Percentiles rank a stretch among this genome's conserved stretches.
Evolutionary conservation across 768 basidiomycete species (phyloP).

Genomic region (Termitomyces sp.): DNA sequence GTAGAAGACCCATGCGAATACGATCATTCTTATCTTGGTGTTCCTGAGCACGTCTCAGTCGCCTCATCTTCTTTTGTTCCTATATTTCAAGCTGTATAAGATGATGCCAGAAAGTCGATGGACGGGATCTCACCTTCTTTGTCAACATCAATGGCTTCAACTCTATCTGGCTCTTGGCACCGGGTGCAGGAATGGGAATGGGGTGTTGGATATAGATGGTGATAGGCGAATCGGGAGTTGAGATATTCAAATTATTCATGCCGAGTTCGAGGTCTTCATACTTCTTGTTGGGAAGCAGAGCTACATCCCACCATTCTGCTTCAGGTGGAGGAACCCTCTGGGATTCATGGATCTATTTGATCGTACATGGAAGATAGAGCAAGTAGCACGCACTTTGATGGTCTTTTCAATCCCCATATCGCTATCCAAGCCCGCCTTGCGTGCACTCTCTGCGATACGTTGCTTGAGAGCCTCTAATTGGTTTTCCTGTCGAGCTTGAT

Average conservation of each 20-base stretch:
- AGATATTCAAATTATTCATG: conserved; percentile 55
- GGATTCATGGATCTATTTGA: not conserved
- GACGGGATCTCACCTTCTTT: conserved; percentile 57
- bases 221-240: conserved; percentile 66
- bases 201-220: conserved; percentile 95
- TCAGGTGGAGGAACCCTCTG: conserved; percentile 84
- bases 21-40: conserved; percentile 93
- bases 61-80: conserved; percentile 98
- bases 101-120: not conserved
- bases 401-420: conserved; percentile 90
- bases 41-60: conserved; percentile 81
- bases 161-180: conserved; percentile 75
- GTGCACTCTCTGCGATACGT: conserved; percentile 87
- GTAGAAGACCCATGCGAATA: conserved; percentile 92
- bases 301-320: conserved; percentile 96
- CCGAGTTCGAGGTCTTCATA: conserved; percentile 73
- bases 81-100: conserved; percentile 19
- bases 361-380: not conserved
- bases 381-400: conserved; percentile 58
- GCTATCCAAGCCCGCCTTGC: conserved; percentile 91
- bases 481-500: conserved; percentile 65
- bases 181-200: conserved; percentile 89
- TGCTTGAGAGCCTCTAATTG: conserved; percentile 90
- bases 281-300: conserved; percentile 71
- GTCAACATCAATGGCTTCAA: conserved; percentile 89